Percentiles rank a stretch among this genome's conserved stretches.
Evolutionary conservation across 225 moss, liverwort and hornwort species (phyloP).

Genomic region (Sphagnum tenellum): DNA sequence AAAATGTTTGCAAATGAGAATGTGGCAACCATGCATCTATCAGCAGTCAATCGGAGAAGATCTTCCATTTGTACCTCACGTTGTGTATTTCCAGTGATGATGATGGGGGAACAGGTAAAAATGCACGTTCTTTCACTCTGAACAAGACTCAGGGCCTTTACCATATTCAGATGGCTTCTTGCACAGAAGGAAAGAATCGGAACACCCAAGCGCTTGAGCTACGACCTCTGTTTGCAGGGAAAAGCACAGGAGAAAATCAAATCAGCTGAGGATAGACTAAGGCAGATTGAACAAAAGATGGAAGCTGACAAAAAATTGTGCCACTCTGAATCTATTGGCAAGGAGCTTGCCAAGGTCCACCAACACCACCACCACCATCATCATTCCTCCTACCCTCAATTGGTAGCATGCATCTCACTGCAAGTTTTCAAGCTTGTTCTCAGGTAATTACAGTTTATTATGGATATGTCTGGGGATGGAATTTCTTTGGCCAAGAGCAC

Average conservation of each 20-base stretch:
- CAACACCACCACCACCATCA: neutral
- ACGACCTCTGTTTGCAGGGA: conserved; percentile 3
- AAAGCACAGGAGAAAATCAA: conserved; percentile 24
- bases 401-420: neutral
- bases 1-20: conserved; percentile 23
- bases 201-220: neutral
- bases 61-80: neutral
- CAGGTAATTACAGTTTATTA: no score
- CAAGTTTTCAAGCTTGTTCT: no score
- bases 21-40: conserved; percentile 8
- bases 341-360: conserved; percentile 22
- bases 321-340: conserved; percentile 32
- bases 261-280: conserved; percentile 4
- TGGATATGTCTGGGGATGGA: no score
- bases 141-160: no score
- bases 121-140: neutral
- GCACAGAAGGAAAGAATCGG: neutral
- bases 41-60: conserved; percentile 16
- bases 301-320: conserved; percentile 14
- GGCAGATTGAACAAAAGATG: conserved; percentile 27
- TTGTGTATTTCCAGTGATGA: neutral
- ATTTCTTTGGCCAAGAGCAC: no score
- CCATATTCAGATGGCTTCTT: neutral
- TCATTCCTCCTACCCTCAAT: neutral
- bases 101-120: conserved; percentile 25